A percentile compares a stretch with the other conserved stretches of the same genome.
phyloP scores from a whole-genome alignment of 371 early-diverging fungal species.

The Mucor piriformis region DNA sequence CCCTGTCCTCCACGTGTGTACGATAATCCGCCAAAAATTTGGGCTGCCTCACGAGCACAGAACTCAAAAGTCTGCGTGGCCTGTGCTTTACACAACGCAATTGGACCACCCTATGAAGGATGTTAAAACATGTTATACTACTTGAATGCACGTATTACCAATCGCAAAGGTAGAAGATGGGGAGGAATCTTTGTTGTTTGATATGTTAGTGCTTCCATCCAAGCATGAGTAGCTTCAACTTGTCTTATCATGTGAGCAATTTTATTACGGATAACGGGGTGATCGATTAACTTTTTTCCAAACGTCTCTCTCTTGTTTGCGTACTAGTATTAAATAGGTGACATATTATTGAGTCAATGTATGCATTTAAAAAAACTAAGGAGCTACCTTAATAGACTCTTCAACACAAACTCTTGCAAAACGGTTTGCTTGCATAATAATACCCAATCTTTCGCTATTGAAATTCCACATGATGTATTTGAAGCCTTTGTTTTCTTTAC shows the following conservation, averaged over 20 bases:
- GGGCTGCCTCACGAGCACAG: constrained; percentile 73
- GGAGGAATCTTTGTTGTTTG: constrained; percentile 57
- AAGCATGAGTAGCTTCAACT: constrained; percentile 74
- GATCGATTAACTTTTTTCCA: constrained; percentile 74
- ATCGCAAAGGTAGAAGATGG: constrained; percentile 58
- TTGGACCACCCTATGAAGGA: constrained; percentile 57
- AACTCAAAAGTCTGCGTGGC: constrained; percentile 69
- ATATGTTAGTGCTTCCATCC: constrained; percentile 61
- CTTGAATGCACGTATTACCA: constrained; percentile 7
- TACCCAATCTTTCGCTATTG: constrained; percentile 77
- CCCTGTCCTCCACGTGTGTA: constrained; percentile 72
- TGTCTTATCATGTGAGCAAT: constrained; percentile 72
- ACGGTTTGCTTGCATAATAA: constrained; percentile 79
- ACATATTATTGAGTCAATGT: constrained; percentile 22
- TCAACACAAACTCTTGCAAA: constrained; percentile 84
- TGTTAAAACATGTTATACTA: background rate
- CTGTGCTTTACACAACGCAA: constrained; percentile 72
- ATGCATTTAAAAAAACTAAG: background rate
- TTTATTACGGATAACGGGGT: constrained; percentile 71
- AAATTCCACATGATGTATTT: constrained; percentile 77
- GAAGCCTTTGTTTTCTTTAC: constrained; percentile 86
- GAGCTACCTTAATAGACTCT: constrained; percentile 67
- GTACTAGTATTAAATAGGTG: constrained; percentile 38
- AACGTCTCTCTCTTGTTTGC: constrained; percentile 85
- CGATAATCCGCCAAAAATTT: constrained; percentile 73